Evolutionary conservation across 2,329 filamentous ascomycete genomes (phyloP).

Genomic region (Phialophora expanda): DNA sequence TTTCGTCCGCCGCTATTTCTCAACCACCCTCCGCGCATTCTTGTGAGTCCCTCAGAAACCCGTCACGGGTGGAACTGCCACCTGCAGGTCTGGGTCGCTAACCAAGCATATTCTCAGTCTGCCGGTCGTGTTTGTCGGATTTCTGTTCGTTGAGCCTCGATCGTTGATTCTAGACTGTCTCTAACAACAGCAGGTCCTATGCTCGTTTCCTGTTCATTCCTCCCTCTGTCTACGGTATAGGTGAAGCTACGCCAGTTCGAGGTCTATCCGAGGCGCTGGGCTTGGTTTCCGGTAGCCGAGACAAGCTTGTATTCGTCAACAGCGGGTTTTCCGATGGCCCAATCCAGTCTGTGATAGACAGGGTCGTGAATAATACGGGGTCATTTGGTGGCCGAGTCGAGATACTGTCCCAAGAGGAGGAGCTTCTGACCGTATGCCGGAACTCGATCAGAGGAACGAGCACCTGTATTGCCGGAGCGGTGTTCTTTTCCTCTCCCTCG

Average conservation of each 20-base stretch:
- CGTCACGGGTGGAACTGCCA: not conserved
- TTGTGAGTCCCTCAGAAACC: conserved; percentile 39
- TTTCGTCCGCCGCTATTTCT: conserved; percentile 59
- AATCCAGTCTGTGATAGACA: conserved; percentile 72
- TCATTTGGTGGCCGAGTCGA: conserved; percentile 62
- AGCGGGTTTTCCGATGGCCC: conserved; percentile 71
- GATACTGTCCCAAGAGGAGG: conserved; percentile 60
- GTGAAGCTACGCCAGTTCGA: conserved; percentile 64
- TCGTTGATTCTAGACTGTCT: conserved; percentile 7
- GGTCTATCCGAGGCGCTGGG: conserved; percentile 68
- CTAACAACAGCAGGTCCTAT: conserved; percentile 62
- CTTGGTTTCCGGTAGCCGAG: conserved; percentile 62
- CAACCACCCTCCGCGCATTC: conserved; percentile 61
- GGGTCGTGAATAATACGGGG: conserved; percentile 63
- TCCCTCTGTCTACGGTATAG: conserved; percentile 76
- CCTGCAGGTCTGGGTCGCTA: not conserved
- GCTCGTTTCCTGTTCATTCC: conserved; percentile 84
- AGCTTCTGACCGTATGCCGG: conserved; percentile 67
- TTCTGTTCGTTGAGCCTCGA: conserved; percentile 43
- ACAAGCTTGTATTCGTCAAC: conserved; percentile 79
- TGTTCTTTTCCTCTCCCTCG: conserved; percentile 75
- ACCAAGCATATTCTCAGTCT: conserved; percentile 40
- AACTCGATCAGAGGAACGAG: conserved; percentile 70
- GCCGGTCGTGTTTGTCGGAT: conserved; percentile 60
- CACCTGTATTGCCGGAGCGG: conserved; percentile 72